These are phyloP conservation scores for Iris pallida DNA, from an alignment of 116 monocot genomes.

Conservation along the genomic window DNA sequence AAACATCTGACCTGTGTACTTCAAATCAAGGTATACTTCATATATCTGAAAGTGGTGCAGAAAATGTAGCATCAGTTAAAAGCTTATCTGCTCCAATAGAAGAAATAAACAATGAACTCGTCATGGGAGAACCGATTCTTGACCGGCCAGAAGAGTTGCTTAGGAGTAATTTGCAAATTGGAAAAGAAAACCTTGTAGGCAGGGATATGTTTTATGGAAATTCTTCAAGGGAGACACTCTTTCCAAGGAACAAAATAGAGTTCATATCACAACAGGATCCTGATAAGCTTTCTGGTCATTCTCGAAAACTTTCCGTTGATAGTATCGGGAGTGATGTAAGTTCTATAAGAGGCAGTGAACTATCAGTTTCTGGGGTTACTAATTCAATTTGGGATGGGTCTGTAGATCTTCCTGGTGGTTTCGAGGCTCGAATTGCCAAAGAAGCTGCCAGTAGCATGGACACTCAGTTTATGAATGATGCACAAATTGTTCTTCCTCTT, in stretches of 20 bases:
- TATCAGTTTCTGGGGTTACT: slow-evolving; percentile 34
- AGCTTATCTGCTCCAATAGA: slow-evolving; percentile 1
- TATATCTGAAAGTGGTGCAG: not conserved
- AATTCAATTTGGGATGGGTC: slow-evolving; percentile 43
- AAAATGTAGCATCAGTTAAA: not conserved
- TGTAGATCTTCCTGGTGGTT: slow-evolving; percentile 26
- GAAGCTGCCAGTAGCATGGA: slow-evolving; percentile 23
- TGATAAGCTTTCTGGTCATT: slow-evolving; percentile 42
- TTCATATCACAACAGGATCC: slow-evolving; percentile 17
- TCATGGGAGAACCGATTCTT: slow-evolving; percentile 19
- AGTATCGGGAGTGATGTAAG: slow-evolving; percentile 73
- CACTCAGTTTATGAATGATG: slow-evolving; percentile 26
- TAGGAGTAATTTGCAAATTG: slow-evolving; percentile 4
- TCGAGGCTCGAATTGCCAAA: slow-evolving; percentile 23
- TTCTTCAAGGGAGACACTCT: slow-evolving; percentile 16
- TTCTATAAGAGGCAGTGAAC: slow-evolving; percentile 61
- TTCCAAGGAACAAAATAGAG: slow-evolving; percentile 10
- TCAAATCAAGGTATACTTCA: slow-evolving; percentile 4
- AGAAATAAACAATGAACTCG: slow-evolving; percentile 27
- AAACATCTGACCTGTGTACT: slow-evolving; percentile 31
- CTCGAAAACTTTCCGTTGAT: slow-evolving; percentile 56
- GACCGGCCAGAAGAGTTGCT: slow-evolving; percentile 23
- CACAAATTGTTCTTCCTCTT: slow-evolving; percentile 42
- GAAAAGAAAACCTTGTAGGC: slow-evolving; percentile 6
- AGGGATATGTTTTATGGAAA: slow-evolving; percentile 22